Conservation (phyloP, 805 yeast species). For the Peterozyma toletana region DNA sequence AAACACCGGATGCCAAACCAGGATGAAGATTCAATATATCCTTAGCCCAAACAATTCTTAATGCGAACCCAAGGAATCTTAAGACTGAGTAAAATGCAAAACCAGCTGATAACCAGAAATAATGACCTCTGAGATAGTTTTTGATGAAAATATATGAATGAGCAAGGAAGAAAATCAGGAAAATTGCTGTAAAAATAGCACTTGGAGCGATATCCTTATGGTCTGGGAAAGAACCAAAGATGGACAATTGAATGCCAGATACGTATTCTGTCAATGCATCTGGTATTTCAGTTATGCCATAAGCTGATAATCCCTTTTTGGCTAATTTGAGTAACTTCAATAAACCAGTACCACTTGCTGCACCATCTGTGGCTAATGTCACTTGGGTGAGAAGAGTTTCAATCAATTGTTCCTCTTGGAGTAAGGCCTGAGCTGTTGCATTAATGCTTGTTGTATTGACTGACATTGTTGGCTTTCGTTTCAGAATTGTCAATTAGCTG, state of each 20-base stretch:
- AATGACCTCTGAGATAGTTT: constrained; percentile 50
- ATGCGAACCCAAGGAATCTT: constrained; percentile 51
- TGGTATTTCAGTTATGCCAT: constrained; percentile 31
- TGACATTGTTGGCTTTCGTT: not conserved
- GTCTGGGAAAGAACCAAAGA: constrained; percentile 62
- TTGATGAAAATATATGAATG: constrained; percentile 39
- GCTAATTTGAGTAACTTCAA: constrained; percentile 22
- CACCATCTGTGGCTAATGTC: constrained; percentile 25
- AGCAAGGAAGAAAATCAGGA: constrained; percentile 36
- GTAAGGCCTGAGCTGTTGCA: not conserved
- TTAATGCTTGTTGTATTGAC: not conserved
- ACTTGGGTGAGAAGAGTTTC: constrained; percentile 5
- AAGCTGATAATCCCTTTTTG: constrained; percentile 20
- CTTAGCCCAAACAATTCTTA: constrained; percentile 55
- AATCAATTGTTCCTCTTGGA: not conserved
- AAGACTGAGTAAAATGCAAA: constrained; percentile 45
- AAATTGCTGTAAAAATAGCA: constrained; percentile 48
- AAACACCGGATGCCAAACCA: constrained; percentile 53
- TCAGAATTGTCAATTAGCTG: too few relatives aligned
- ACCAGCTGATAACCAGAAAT: constrained; percentile 47
- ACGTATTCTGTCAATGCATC: constrained; percentile 26
- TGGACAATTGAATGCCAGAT: constrained; percentile 32
- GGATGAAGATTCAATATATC: constrained; percentile 34
- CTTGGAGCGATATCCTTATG: constrained; percentile 50
- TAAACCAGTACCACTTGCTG: constrained; percentile 46